Conservation (phyloP, 2,329 filamentous ascomycete genomes). For the Penicillium sp. region DNA sequence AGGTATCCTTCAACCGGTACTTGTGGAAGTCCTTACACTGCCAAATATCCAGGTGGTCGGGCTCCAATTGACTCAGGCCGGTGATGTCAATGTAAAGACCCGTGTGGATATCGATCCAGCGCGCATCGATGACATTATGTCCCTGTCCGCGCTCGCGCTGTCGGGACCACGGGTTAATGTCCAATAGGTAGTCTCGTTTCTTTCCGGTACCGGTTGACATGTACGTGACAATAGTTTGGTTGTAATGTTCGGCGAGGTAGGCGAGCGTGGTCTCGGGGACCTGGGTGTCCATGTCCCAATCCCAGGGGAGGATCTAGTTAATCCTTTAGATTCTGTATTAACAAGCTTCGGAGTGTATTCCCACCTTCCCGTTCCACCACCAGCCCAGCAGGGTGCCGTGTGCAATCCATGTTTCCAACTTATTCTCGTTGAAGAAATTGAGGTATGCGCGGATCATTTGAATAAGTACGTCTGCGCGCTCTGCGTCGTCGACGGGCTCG, state of each 20-base stretch:
- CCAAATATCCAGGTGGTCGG: constrained; percentile 63
- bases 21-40: constrained; percentile 77
- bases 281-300: constrained; percentile 81
- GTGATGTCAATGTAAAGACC: constrained; percentile 85
- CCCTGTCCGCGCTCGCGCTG: constrained; percentile 64
- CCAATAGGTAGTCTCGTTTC: constrained; percentile 64
- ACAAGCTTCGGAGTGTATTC: not conserved
- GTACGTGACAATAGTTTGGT: constrained; percentile 61
- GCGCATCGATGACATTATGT: constrained; percentile 76
- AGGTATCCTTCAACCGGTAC: constrained; percentile 70
- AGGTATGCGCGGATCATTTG: constrained; percentile 75
- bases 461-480: constrained; percentile 63
- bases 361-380: constrained; percentile 77
- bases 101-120: constrained; percentile 75
- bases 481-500: constrained; percentile 61
- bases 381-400: constrained; percentile 81
- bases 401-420: constrained; percentile 80
- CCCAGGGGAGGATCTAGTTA: constrained; percentile 70
- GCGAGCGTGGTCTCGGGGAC: constrained; percentile 65
- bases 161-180: constrained; percentile 70
- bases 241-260: constrained; percentile 64
- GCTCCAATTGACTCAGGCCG: constrained; percentile 66
- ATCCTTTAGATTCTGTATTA: not conserved
- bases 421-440: constrained; percentile 60
- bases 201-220: constrained; percentile 41